Evolutionary conservation across 139 green algal species (phyloP).

Genomic region (Chlorella sp.): DNA sequence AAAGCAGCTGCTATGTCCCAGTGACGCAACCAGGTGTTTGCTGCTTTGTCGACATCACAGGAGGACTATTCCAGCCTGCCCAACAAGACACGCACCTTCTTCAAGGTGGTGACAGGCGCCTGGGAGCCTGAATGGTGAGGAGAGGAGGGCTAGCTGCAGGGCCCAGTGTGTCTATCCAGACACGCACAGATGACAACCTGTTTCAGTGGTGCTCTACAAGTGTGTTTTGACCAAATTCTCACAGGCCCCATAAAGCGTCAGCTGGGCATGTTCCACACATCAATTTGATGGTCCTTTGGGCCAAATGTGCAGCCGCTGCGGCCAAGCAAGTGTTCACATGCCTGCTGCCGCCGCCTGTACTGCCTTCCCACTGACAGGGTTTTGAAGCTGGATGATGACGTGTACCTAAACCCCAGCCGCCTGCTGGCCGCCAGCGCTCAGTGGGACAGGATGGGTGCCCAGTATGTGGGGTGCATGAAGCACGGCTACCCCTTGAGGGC

Average conservation of each 20-base stretch:
- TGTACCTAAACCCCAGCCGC: slow-evolving; percentile 14
- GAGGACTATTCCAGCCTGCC: slow-evolving; percentile 61
- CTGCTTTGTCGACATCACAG: slow-evolving; percentile 8
- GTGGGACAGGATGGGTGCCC: slow-evolving; percentile 21
- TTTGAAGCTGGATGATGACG: slow-evolving; percentile 50
- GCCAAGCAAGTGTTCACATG: too few species aligned
- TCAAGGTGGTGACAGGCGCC: slow-evolving; percentile 27
- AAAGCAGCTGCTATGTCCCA: background rate
- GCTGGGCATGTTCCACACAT: too few species aligned
- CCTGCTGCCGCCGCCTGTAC: slow-evolving; percentile 22
- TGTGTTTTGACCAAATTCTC: too few species aligned
- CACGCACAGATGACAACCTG: too few species aligned
- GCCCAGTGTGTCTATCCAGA: too few species aligned
- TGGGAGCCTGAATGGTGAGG: too few species aligned
- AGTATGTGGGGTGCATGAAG: slow-evolving; percentile 46
- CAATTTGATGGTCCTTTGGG: too few species aligned
- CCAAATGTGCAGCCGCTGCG: too few species aligned
- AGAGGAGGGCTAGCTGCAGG: too few species aligned
- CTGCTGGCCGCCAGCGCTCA: slow-evolving; percentile 12
- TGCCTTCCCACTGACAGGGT: slow-evolving; percentile 18
- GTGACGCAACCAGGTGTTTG: background rate
- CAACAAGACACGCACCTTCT: slow-evolving; percentile 62
- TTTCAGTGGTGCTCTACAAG: too few species aligned
- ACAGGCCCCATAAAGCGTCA: too few species aligned
- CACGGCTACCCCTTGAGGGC: slow-evolving; percentile 19